Evolutionary conservation across 2,329 filamentous ascomycete genomes (phyloP), one percentile per base, ranked within the genome.

Genomic region (Tolypocladium paradoxum): DNA sequence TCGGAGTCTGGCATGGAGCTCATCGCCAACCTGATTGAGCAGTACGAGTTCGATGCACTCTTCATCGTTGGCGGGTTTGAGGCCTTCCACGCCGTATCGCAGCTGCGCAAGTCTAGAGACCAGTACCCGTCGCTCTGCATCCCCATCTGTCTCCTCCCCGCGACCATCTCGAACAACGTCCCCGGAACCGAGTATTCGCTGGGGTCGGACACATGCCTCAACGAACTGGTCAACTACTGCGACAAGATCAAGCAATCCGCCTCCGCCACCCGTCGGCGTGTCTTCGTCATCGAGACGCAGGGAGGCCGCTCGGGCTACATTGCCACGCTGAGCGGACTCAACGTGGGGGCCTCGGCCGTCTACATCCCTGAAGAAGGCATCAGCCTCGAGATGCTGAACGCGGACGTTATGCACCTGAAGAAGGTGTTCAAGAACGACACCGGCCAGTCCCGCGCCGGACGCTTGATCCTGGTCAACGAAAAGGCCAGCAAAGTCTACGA

Each of bases 131-230:
- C 87, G 1, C 87, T 99, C 66, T 90, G 89, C 69, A 96, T 99
- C 58, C 93, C 93, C 22, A 89, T 97, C 78, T 81, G 87, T 51
- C 79, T 96, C 43, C 78, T 99, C 29, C 93, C 93, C 0, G 93
- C 93, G n/a, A 99, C 93, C 11, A 92, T 99, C 61, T 96, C 90
- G 59, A 99, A 99, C 78, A 99, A 99, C 68, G 93, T 99, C 5
- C 93, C 93, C 0, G 93, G 93, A 38, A 96, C 92, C 0, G 93
- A 99, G 71, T 97, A 96, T 75, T 96, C 90, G 1, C 82, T 99
- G 47, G 93, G 93, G 45, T 96, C 90, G 34, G 93, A 99, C 65
- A 99, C 93, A 1, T 97, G 93, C 66, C 75, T 99, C 57, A 99
- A 99, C 73, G 90, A 95, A 53, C 78, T 99, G 38, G 90, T 96